These are phyloP conservation scores for Geranium brycei DNA, from an alignment of 345 rosid genomes.

Conservation along the genomic window DNA sequence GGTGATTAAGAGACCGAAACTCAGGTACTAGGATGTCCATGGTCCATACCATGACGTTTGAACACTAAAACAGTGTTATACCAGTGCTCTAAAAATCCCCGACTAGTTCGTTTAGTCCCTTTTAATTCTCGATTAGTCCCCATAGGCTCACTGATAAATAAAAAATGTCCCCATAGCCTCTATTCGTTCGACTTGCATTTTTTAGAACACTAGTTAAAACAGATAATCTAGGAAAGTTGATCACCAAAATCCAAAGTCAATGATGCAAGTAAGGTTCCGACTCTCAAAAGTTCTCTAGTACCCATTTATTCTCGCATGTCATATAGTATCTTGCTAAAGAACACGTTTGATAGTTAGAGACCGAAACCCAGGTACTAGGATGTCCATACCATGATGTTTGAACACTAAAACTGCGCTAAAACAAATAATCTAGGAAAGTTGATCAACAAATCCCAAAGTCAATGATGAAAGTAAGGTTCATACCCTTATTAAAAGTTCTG, in stretches of 20 bases:
- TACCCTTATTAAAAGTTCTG: background rate
- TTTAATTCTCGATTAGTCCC: no score
- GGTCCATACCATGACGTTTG: background rate
- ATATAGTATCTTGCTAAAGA: background rate
- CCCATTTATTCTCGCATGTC: background rate
- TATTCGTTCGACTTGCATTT: no score
- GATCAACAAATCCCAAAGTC: constrained; percentile 35
- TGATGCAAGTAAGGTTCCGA: constrained; percentile 74
- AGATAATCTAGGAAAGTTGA: no score
- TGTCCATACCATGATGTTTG: background rate
- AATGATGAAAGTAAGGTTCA: constrained; percentile 79
- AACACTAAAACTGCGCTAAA: background rate
- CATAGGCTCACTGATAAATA: no score
- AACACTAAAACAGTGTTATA: background rate
- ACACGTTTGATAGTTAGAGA: background rate
- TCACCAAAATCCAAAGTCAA: constrained; percentile 43
- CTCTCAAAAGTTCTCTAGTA: background rate
- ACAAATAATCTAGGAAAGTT: no score
- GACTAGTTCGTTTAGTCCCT: no score
- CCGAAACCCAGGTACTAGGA: background rate
- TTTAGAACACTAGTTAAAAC: no score
- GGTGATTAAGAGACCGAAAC: background rate
- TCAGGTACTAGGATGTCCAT: background rate
- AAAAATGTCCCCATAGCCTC: no score
- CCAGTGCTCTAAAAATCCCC: no score